A percentile compares a stretch with the other conserved stretches of the same genome.
Evolutionary conservation across 2,329 filamentous ascomycete species (phyloP).

Genomic region (Colletotrichum salicis): DNA sequence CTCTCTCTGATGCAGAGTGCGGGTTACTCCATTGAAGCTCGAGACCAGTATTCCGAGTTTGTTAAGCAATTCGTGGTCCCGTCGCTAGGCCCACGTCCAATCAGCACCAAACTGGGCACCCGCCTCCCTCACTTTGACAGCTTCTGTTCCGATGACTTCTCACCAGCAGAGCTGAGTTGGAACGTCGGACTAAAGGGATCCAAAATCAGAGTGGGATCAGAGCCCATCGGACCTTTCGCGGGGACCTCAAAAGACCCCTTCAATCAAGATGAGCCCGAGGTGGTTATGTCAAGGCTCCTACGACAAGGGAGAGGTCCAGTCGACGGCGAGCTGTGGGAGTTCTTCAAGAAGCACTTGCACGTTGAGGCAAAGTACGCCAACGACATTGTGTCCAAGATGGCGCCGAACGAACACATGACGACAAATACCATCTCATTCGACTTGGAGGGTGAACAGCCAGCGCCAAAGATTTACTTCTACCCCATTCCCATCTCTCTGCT

Average conservation of each 20-base stretch:
- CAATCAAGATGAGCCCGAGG: slow-evolving; percentile 37
- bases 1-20: slow-evolving; percentile 31
- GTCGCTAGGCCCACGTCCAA: slow-evolving; percentile 19
- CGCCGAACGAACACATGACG: slow-evolving; percentile 24
- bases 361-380: slow-evolving; percentile 25
- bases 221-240: slow-evolving; percentile 45
- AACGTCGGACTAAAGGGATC: slow-evolving; percentile 41
- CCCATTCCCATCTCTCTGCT: slow-evolving; percentile 36
- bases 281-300: slow-evolving; percentile 35
- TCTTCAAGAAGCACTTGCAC: slow-evolving; percentile 38
- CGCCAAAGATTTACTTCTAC: slow-evolving; percentile 42
- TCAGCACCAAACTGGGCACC: slow-evolving; percentile 8
- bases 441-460: slow-evolving; percentile 34
- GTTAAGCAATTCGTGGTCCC: slow-evolving; percentile 23
- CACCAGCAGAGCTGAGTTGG: slow-evolving; percentile 52
- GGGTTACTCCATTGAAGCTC: slow-evolving; percentile 22
- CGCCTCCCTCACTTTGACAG: slow-evolving; percentile 29
- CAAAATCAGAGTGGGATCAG: slow-evolving; percentile 46
- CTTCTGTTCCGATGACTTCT: slow-evolving; percentile 44
- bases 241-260: slow-evolving; percentile 40
- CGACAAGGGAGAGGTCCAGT: slow-evolving; percentile 7
- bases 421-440: slow-evolving; percentile 40
- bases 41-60: slow-evolving; percentile 17
- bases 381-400: slow-evolving; percentile 19
- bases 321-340: slow-evolving; percentile 29